Evolutionary conservation across 2,329 filamentous ascomycete genomes (phyloP).

Genomic region (Setomelanomma holmii): DNA sequence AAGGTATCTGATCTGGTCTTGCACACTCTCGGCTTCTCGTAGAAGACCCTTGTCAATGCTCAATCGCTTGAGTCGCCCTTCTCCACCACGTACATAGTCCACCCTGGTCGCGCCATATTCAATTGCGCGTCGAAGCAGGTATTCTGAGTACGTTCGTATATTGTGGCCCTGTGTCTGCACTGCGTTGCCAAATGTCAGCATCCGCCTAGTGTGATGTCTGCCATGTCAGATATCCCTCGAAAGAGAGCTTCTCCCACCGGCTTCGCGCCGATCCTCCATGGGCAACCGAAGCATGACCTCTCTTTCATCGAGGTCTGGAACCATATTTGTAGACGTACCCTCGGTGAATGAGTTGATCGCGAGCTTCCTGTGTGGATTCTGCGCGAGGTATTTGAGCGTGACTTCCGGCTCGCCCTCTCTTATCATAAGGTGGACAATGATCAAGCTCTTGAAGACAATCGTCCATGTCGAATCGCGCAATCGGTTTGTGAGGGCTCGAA

Average conservation of each 20-base stretch:
- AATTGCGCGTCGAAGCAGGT: slow-evolving; percentile 81
- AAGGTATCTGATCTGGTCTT: slow-evolving; percentile 83
- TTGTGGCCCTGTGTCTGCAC: slow-evolving; percentile 95
- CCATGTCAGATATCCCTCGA: not conserved
- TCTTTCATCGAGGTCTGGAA: not conserved
- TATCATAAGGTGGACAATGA: slow-evolving; percentile 97
- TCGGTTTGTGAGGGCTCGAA: slow-evolving; percentile 86
- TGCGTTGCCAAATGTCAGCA: slow-evolving; percentile 61
- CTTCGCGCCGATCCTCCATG: not conserved
- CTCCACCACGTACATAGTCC: slow-evolving; percentile 86
- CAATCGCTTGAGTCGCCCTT: slow-evolving; percentile 82
- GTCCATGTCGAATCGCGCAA: slow-evolving; percentile 98
- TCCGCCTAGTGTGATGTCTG: not conserved
- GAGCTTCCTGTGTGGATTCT: slow-evolving; percentile 77
- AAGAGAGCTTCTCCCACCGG: not conserved
- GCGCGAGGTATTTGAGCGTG: slow-evolving; percentile 82
- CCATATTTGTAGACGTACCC: slow-evolving; percentile 63
- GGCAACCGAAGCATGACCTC: slow-evolving; percentile 3
- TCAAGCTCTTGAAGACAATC: slow-evolving; percentile 97
- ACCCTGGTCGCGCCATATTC: slow-evolving; percentile 84
- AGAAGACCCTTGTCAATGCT: slow-evolving; percentile 91
- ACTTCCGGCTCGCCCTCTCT: slow-evolving; percentile 90
- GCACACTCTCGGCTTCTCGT: slow-evolving; percentile 88
- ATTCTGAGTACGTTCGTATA: slow-evolving; percentile 89
- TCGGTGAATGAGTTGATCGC: slow-evolving; percentile 92